Percentiles rank a stretch among this genome's conserved stretches.
These are phyloP conservation scores for Crithidia thermophila DNA, from an alignment of 208 protist genomes.

Conservation along the genomic window DNA sequence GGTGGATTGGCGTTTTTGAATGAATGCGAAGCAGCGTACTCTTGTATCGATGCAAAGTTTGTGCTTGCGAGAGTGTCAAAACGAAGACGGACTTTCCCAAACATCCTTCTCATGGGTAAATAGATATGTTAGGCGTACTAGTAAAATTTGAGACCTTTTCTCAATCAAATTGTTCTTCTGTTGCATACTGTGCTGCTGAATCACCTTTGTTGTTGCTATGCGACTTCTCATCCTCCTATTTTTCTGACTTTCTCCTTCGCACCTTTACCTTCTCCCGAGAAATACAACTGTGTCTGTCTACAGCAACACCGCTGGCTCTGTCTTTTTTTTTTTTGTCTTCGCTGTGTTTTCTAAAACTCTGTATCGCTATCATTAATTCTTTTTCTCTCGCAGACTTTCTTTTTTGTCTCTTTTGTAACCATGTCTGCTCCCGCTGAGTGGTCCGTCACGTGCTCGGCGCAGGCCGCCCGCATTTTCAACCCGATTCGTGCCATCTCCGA, in stretches of 20 bases:
- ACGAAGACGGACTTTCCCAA: too few relatives aligned
- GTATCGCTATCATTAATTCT: too few relatives aligned
- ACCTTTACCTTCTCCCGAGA: constrained; percentile 9
- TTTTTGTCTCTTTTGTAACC: neutral
- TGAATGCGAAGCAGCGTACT: too few relatives aligned
- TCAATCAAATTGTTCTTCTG: too few relatives aligned
- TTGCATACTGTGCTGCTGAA: too few relatives aligned
- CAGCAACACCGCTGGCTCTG: neutral
- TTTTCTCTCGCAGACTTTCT: constrained; percentile 6
- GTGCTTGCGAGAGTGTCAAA: too few relatives aligned
- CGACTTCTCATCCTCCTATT: neutral
- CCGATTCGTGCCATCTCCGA: constrained; percentile 85
- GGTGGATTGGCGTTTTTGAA: too few relatives aligned
- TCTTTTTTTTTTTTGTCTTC: constrained; percentile 14
- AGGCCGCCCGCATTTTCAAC: constrained; percentile 62
- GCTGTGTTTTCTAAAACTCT: too few relatives aligned
- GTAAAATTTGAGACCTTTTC: too few relatives aligned
- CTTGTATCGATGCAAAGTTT: too few relatives aligned
- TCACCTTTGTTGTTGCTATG: neutral
- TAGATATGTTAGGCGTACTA: too few relatives aligned
- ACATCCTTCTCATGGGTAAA: too few relatives aligned
- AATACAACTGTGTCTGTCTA: constrained; percentile 6
- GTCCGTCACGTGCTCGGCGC: constrained; percentile 34
- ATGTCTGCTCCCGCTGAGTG: constrained; percentile 10
- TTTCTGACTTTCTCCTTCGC: neutral